Evolutionary conservation across 2,329 filamentous ascomycete species (phyloP).

Genomic region (Xylariales sp.): DNA sequence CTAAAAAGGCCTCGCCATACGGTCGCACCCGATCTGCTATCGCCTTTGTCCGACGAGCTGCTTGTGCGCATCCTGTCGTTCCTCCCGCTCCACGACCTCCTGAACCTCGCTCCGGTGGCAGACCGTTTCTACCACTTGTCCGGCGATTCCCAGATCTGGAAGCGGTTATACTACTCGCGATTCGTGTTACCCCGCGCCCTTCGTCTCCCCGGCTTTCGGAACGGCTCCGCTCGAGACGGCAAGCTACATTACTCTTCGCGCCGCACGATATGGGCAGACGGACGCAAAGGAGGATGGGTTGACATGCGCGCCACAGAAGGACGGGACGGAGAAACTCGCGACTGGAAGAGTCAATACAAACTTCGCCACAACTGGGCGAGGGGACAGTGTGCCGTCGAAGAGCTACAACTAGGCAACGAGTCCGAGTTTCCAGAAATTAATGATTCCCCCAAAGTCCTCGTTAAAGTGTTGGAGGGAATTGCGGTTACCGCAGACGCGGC

Average conservation of each 20-base stretch:
- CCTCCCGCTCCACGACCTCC: conserved; percentile 75
- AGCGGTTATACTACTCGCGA: conserved; percentile 84
- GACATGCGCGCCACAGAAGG: conserved; percentile 67
- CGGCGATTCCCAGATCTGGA: conserved; percentile 90
- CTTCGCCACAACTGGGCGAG: conserved; percentile 90
- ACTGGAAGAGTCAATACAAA: conserved; percentile 78
- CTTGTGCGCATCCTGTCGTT: conserved; percentile 85
- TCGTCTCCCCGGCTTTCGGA: conserved; percentile 74
- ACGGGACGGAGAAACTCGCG: conserved; percentile 33
- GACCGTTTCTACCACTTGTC: conserved; percentile 78
- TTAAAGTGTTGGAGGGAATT: conserved; percentile 80
- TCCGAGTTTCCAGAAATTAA: conserved; percentile 45
- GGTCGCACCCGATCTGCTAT: conserved; percentile 68
- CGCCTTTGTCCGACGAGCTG: conserved; percentile 85
- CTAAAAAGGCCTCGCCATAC: conserved; percentile 58
- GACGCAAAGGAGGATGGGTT: conserved; percentile 56
- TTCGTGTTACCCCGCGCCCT: conserved; percentile 86
- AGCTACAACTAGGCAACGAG: conserved; percentile 65
- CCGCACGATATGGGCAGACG: conserved; percentile 59
- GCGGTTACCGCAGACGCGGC: conserved; percentile 79
- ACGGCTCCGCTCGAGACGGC: conserved; percentile 49
- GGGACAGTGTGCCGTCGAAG: conserved; percentile 82
- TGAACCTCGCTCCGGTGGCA: conserved; percentile 74
- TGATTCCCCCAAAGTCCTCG: conserved; percentile 70
- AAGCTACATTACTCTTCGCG: conserved; percentile 60